Conservation (phyloP, 2,329 filamentous ascomycete species). For the Aspergillus intermedius region DNA sequence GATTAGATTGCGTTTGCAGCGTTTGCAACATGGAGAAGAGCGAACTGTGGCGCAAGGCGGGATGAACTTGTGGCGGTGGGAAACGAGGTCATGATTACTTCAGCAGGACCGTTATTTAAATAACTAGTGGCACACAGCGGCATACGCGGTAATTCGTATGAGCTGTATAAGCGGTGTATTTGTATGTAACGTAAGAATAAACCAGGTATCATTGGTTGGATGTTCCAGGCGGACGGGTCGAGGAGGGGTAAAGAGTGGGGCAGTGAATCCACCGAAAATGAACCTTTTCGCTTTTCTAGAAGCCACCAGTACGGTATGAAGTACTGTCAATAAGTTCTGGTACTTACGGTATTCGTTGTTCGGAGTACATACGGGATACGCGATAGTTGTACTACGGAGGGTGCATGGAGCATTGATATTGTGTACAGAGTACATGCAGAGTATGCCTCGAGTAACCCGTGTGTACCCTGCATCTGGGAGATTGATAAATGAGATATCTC, state of each 20-base stretch:
- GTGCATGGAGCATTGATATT: too few relatives aligned
- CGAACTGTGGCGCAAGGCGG: conserved; percentile 2
- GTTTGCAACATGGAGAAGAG: conserved; percentile 10
- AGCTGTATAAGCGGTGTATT: background rate
- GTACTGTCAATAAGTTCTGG: too few relatives aligned
- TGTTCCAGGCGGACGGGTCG: conserved; percentile 1
- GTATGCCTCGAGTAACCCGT: too few relatives aligned
- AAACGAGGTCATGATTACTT: background rate
- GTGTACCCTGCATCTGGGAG: too few relatives aligned
- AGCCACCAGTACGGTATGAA: background rate
- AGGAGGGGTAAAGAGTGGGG: background rate
- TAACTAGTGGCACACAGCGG: conserved; percentile 1
- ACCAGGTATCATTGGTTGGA: background rate
- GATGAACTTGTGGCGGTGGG: background rate
- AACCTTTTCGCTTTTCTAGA: conserved; percentile 12
- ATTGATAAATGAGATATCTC: too few relatives aligned
- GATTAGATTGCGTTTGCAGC: conserved; percentile 15
- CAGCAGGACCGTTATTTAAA: background rate
- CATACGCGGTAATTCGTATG: conserved; percentile 4
- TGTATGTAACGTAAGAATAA: background rate
- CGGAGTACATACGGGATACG: too few relatives aligned
- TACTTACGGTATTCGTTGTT: too few relatives aligned
- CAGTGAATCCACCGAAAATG: conserved; percentile 3
- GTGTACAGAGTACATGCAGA: too few relatives aligned
- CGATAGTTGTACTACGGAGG: too few relatives aligned